These are phyloP conservation scores for Melampsora americana DNA, from an alignment of 1,284 basidiomycete species.

Conservation along the genomic window DNA sequence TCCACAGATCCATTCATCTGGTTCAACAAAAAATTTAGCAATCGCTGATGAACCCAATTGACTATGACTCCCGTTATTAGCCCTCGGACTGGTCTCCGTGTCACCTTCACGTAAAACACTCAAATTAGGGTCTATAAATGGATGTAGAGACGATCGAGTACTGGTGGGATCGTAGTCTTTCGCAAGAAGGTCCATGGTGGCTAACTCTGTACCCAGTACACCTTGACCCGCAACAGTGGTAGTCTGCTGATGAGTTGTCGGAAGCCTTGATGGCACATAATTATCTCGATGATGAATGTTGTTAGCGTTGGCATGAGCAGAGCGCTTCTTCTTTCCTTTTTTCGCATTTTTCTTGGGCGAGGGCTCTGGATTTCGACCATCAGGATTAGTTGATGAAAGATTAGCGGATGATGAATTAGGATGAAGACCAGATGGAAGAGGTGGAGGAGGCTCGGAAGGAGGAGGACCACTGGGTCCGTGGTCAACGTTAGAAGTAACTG, in stretches of 20 bases:
- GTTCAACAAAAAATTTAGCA: constrained; percentile 46
- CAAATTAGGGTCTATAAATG: constrained; percentile 20
- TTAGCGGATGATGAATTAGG: background rate
- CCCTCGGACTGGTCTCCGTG: background rate
- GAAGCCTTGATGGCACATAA: constrained; percentile 50
- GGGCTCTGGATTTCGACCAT: background rate
- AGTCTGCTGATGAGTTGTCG: constrained; percentile 35
- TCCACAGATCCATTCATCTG: constrained; percentile 53
- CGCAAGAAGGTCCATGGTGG: background rate
- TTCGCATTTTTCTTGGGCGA: constrained; percentile 46
- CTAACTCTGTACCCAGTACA: constrained; percentile 1
- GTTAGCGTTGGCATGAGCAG: constrained; percentile 52
- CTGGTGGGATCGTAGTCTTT: constrained; percentile 1
- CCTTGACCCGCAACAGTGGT: background rate
- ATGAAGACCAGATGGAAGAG: background rate
- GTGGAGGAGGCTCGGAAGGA: constrained; percentile 26
- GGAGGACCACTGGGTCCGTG: constrained; percentile 28
- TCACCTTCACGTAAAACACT: background rate
- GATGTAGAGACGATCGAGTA: background rate
- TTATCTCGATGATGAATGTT: constrained; percentile 54
- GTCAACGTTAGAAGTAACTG: background rate
- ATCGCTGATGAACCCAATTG: constrained; percentile 44
- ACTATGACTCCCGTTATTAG: constrained; percentile 21
- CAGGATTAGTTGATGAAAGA: background rate
- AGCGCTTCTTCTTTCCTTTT: constrained; percentile 52